These are phyloP conservation scores for Lentinula aciculospora DNA, from an alignment of 768 basidiomycete species.

Conservation along the genomic window DNA sequence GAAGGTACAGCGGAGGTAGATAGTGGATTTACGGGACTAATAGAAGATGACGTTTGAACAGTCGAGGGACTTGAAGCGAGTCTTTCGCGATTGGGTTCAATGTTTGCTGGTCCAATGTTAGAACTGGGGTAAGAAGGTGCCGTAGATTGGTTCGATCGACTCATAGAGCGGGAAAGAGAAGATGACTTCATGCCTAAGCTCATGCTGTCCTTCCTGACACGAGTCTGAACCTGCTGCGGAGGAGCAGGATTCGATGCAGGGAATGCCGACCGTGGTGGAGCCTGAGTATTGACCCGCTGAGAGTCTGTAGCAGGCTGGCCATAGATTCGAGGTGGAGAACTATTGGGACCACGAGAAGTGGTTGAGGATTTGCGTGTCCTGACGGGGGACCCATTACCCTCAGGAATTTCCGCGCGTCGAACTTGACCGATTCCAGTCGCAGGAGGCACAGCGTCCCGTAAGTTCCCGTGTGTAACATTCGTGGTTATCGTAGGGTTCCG, in stretches of 20 bases:
- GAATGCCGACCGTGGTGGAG: not conserved
- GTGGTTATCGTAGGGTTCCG: not conserved
- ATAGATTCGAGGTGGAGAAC: not conserved
- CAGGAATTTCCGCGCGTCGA: not conserved
- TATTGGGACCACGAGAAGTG: not conserved
- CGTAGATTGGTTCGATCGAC: not conserved
- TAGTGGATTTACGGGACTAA: not conserved
- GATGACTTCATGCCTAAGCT: not conserved
- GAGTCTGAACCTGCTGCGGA: not conserved
- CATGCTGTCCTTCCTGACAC: conserved; percentile 5
- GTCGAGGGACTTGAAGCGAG: not conserved
- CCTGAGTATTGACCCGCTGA: not conserved
- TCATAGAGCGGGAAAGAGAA: not conserved
- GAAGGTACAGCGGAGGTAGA: not conserved
- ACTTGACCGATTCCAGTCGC: not conserved
- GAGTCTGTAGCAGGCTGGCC: not conserved
- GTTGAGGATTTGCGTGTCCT: not conserved
- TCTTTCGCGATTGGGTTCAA: not conserved
- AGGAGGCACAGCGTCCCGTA: not conserved
- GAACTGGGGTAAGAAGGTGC: not conserved
- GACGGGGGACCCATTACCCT: not conserved
- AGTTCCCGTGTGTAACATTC: not conserved
- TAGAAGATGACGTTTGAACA: not conserved
- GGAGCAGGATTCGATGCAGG: not conserved
- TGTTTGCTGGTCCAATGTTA: not conserved